Base-by-base conservation (phyloP, 2,329 filamentous ascomycete species). In the Domatiomyces catenatus region DNA sequence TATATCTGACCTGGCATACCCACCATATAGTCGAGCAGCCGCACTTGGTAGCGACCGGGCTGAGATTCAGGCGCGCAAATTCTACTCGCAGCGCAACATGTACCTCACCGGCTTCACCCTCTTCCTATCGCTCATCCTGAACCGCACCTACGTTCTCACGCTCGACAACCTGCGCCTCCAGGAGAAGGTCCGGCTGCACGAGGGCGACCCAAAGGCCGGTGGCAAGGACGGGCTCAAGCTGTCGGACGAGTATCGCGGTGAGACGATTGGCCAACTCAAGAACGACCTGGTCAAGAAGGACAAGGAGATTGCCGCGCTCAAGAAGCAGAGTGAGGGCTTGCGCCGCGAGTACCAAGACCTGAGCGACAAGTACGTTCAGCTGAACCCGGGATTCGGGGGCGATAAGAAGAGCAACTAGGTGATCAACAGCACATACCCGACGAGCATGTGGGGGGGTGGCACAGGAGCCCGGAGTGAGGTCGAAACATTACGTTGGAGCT, bases 61-160 rank as follows among this genome's bases (percentile, higher is more conserved):
- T 79, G 92, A 98, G 72, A 90, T 96, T 48, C 92, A 98, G 71
- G 90, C 92, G 58, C 88, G 92, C 77, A 98, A 98, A 73, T 98
- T 98, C 77, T 98, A 98, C 79, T 94, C 89, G 55, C 90, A 98
- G 75, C 89, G 92, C 70, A 98, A 98, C 81, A 98, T 98, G 92
- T 98, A 98, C 74, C 88, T 98, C 55, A 96, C 92, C 70, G 92
- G 92, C 62, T 98, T 98, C 76, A 98, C 92, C 4, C 83, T 98
- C 57, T 96, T 98, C 80, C 83, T 98, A 55, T 96, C 90, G 49
- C 77, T 98, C 58, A 98, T 98, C 70, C 86, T 72, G 66, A 96
- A 98, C 81, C 90, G 92, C 65, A 98, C 92, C 65, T 98, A 96
- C 75, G 85, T 83, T 64, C 90, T 96, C 86, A 94, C 95, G 64